phyloP scores from a whole-genome alignment of 2,329 filamentous ascomycete genomes.

The Thyridium curvatum region DNA sequence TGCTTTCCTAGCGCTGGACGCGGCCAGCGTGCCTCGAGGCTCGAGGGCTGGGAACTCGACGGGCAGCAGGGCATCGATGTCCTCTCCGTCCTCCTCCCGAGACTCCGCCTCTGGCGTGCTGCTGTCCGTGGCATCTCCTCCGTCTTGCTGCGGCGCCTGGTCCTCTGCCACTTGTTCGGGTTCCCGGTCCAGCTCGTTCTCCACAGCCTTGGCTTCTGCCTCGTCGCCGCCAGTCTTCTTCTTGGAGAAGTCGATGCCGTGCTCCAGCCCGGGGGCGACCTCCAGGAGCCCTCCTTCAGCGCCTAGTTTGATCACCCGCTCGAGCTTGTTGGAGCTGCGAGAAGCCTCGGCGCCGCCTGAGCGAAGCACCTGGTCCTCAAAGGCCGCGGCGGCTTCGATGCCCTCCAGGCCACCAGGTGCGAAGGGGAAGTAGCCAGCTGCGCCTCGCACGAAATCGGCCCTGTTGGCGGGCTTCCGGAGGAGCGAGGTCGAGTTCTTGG shows the following conservation, averaged over 20 bases:
- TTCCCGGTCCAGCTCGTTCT: constrained; percentile 50
- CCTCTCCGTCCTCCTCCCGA: constrained; percentile 29
- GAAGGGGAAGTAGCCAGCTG: constrained; percentile 91
- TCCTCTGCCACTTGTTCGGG: constrained; percentile 24
- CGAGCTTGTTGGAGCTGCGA: constrained; percentile 53
- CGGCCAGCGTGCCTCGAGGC: constrained; percentile 69
- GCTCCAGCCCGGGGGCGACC: constrained; percentile 71
- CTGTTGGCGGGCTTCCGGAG: constrained; percentile 78
- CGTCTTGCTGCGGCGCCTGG: no score
- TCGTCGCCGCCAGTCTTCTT: constrained; percentile 54
- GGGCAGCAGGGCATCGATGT: constrained; percentile 81
- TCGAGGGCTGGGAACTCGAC: constrained; percentile 91
- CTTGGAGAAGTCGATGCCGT: constrained; percentile 68
- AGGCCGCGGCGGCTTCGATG: constrained; percentile 76
- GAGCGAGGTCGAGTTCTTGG: constrained; percentile 91
- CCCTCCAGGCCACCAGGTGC: constrained; percentile 83
- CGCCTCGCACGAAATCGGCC: constrained; percentile 87
- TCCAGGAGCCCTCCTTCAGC: constrained; percentile 72
- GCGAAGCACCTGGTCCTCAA: constrained; percentile 68
- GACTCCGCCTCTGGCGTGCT: constrained; percentile 4
- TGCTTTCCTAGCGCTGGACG: constrained; percentile 65
- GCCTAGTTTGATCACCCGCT: constrained; percentile 79
- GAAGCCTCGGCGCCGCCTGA: constrained; percentile 35
- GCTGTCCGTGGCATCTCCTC: constrained; percentile 10
- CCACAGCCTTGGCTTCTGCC: constrained; percentile 63